Evolutionary conservation across 225 moss, liverwort and hornwort genomes (phyloP).

Genomic region (Rhytidiadelphus loreus): DNA sequence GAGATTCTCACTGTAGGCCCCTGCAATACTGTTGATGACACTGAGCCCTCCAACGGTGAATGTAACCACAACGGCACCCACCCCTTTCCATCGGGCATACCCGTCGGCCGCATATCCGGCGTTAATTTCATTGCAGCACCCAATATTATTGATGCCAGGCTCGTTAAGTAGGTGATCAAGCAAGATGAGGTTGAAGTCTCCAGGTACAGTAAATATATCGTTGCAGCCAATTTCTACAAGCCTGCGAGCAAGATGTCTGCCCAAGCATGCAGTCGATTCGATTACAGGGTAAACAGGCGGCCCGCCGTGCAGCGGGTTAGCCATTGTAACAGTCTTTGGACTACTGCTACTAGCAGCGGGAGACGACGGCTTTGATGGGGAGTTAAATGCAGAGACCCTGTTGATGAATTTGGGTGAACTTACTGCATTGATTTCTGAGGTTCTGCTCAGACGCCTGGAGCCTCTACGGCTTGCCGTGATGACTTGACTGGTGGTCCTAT

Average conservation of each 20-base stretch:
- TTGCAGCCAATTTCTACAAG: slow-evolving; percentile 47
- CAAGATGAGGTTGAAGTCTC: slow-evolving; percentile 61
- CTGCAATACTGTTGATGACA: slow-evolving; percentile 54
- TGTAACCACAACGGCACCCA: slow-evolving; percentile 55
- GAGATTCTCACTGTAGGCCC: slow-evolving; percentile 62
- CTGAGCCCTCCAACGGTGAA: slow-evolving; percentile 67
- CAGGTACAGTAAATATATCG: slow-evolving; percentile 54
- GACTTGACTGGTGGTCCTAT: not conserved
- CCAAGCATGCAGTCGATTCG: slow-evolving; percentile 53
- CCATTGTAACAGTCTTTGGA: not conserved
- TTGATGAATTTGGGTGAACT: slow-evolving; percentile 17
- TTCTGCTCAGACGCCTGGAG: slow-evolving; percentile 3
- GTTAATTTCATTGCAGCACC: slow-evolving; percentile 62
- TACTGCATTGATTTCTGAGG: slow-evolving; percentile 18
- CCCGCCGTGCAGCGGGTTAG: slow-evolving; percentile 18
- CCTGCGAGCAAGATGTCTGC: slow-evolving; percentile 54
- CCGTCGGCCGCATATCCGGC: slow-evolving; percentile 66
- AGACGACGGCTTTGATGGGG: not conserved
- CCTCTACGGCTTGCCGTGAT: slow-evolving; percentile 20
- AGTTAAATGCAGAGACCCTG: not conserved
- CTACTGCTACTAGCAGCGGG: not conserved
- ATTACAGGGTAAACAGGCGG: slow-evolving; percentile 45
- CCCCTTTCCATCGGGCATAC: slow-evolving; percentile 56
- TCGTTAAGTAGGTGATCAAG: slow-evolving; percentile 43
- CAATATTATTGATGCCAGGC: slow-evolving; percentile 58